phyloP scores from a whole-genome alignment of 345 rosid genomes.

The Brassica nigra region DNA sequence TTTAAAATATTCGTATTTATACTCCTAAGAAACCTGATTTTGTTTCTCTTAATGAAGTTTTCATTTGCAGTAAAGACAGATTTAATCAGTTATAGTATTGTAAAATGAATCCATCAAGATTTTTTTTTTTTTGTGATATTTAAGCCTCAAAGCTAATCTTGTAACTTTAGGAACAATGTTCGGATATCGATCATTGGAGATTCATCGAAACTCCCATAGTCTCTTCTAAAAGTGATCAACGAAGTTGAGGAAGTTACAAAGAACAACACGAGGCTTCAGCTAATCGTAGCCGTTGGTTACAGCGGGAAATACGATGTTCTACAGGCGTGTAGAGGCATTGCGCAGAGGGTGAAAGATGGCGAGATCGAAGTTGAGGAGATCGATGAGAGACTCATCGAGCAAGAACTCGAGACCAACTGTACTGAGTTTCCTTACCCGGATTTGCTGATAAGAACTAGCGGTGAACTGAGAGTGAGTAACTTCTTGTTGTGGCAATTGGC shows the following conservation, averaged over 20 bases:
- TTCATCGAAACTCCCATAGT: conserved; percentile 53
- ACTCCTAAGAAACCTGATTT: no score
- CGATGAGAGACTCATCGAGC: conserved; percentile 58
- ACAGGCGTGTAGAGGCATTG: conserved; percentile 70
- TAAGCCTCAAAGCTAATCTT: neutral
- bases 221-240: conserved; percentile 44
- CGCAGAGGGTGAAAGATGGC: conserved; percentile 55
- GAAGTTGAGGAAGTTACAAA: conserved; percentile 57
- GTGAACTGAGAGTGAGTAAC: conserved; percentile 79
- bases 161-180: conserved; percentile 32
- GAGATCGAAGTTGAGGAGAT: conserved; percentile 53
- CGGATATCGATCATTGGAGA: conserved; percentile 62
- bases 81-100: neutral
- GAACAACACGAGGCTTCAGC: conserved; percentile 54
- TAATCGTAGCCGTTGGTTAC: conserved; percentile 75
- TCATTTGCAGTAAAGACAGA: no score
- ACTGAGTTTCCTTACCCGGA: conserved; percentile 70
- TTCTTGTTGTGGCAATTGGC: conserved; percentile 86
- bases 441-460: conserved; percentile 71
- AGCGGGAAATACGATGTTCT: conserved; percentile 70
- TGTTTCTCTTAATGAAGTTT: no score
- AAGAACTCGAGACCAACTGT: conserved; percentile 66
- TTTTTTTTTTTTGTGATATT: neutral
- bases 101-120: neutral
- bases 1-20: no score